Evolutionary conservation across 441 rosid species (phyloP), one percentile per base, ranked within the genome.

Genomic region (Adansonia gregorii): DNA sequence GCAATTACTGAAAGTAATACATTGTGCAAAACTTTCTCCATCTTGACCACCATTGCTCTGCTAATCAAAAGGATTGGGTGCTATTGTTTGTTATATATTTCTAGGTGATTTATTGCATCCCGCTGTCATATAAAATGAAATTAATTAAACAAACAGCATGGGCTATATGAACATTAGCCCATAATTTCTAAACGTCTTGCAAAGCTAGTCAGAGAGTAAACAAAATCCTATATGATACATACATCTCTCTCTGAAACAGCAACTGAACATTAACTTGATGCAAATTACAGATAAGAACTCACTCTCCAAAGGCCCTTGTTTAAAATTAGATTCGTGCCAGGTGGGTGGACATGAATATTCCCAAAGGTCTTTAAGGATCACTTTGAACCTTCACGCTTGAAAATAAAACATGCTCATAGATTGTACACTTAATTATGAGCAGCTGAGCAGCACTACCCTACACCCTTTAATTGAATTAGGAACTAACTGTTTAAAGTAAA

Each of bases 361-460:
- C 17, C 17, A 68, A 8, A 48, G 73, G 39, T 12, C 41, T 68
- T 67, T 48, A 22, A 46, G 41, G 41, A 68, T 46, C 10, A 68
- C 17, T 11, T 48, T 12, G 19, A 68, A 22, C 35, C 67, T 63
- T 63, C 20, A 48, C 24, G 64, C 31, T 72, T 72, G 51, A 54
- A 71, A 49, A 55, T 2, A 31, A 39, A 71, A 71, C 27, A 52
- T 71, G 63, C 48, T 71, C 61, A n/a, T 52, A 52, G 61, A 71
- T 15, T 71, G 43, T 8, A 52, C 15, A n/a, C 63, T 54, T 52
- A 17, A 35, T 17, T 41, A 55, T 10, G 51, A 72, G 51, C 51
- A 10, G 35, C 9, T 35, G 35, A 64, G 46, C 46, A 64, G 48
- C 46, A 35, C 20, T 6, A 35, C n/a, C 68, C 68, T 15, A 64